Conservation (phyloP, 345 rosid genomes). For the Salix caprea region DNA sequence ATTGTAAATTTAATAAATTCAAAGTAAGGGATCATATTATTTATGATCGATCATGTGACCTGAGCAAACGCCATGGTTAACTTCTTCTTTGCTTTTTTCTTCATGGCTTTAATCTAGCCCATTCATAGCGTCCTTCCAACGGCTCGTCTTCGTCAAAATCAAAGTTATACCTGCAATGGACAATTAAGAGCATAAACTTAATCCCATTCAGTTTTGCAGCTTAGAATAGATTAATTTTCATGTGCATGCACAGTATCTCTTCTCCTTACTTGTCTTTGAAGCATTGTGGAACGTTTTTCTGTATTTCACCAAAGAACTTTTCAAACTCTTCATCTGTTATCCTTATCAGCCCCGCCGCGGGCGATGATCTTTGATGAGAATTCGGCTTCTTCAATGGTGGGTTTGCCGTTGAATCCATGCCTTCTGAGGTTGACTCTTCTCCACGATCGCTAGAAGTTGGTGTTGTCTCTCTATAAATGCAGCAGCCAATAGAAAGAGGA, state of each 20-base stretch:
- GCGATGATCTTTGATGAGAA: constrained; percentile 34
- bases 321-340: constrained; percentile 54
- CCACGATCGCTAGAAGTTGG: constrained; percentile 34
- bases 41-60: not conserved
- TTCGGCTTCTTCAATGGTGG: constrained; percentile 25
- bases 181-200: not conserved
- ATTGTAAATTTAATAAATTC: not conserved
- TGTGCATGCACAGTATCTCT: not conserved
- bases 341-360: constrained; percentile 30
- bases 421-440: constrained; percentile 28
- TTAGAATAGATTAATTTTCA: not conserved
- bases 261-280: constrained; percentile 52
- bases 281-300: constrained; percentile 39
- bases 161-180: constrained; percentile 30
- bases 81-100: not conserved
- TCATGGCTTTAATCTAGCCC: constrained; percentile 48
- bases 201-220: not conserved
- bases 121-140: constrained; percentile 47
- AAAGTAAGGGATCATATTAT: not conserved
- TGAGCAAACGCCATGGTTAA: not conserved
- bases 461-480: constrained; percentile 29
- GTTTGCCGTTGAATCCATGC: constrained; percentile 32
- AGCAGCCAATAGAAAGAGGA: not conserved
- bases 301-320: constrained; percentile 60
- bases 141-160: constrained; percentile 33